These are phyloP conservation scores for Retiboletus fuscus DNA, from an alignment of 1,284 basidiomycete species.

Conservation along the genomic window DNA sequence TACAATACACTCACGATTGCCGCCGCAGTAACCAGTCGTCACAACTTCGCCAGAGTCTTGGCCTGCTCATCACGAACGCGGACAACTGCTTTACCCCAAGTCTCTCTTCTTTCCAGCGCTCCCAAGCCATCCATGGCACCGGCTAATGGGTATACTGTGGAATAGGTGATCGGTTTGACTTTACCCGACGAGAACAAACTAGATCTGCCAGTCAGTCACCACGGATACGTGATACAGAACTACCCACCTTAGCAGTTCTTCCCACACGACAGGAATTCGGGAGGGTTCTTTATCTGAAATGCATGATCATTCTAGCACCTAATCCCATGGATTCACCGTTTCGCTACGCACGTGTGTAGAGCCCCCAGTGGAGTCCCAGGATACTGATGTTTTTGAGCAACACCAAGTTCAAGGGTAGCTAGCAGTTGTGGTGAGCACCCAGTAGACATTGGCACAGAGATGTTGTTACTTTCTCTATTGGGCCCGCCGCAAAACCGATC, in stretches of 20 bases:
- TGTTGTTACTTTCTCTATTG: conserved; percentile 84
- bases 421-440: conserved; percentile 15
- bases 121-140: conserved; percentile 73
- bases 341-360: conserved; percentile 71
- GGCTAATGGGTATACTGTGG: conserved; percentile 74
- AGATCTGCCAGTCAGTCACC: conserved; percentile 11
- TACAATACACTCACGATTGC: background rate
- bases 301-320: conserved; percentile 1
- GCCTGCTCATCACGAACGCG: conserved; percentile 65
- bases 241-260: conserved; percentile 74
- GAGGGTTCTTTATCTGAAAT: conserved; percentile 73
- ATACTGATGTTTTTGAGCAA: conserved; percentile 89
- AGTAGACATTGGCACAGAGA: background rate
- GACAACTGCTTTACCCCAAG: conserved; percentile 93
- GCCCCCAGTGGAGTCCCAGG: conserved; percentile 88
- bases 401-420: conserved; percentile 90
- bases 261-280: conserved; percentile 79
- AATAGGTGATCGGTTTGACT: conserved; percentile 80
- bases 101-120: conserved; percentile 83
- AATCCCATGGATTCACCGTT: background rate
- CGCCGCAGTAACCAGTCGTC: background rate
- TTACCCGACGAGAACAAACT: conserved; percentile 78
- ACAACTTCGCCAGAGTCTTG: conserved; percentile 49
- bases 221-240: background rate
- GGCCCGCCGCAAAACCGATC: conserved; percentile 90